Evolutionary conservation across 352 stramenopile species (phyloP), one percentile per base, ranked within the genome.

Genomic region (Phytophthora macrochlamydospora): DNA sequence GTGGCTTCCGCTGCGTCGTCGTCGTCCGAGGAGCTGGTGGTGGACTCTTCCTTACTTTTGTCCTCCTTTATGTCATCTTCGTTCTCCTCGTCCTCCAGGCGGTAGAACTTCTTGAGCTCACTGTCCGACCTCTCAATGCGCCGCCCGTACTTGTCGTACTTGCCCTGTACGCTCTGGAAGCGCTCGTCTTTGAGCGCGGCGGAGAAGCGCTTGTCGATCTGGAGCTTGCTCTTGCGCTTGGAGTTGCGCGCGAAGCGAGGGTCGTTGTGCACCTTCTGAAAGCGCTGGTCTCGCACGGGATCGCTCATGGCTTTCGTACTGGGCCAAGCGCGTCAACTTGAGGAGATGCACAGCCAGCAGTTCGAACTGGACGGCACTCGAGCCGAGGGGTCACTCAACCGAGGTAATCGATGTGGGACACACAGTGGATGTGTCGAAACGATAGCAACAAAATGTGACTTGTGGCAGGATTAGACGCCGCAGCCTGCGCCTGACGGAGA

Each of bases 71-170:
- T 59, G 6, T 73, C 67, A 6, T 74, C 65, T 5, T 81, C 53
- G 4, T 79, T 65, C 0, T 76, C 48, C 11, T 83, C 66, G 0
- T 79, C 71, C 2, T 85, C 82, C 29, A 95, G 56, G 11, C 67
- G 78, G 61, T 95, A 94, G 56, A 94, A 94, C 62, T 92, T 91
- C 52, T 90, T 87, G 38, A 93, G 52, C 30, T 94, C 81, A 49
- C 91, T 93, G 24, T 79, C 56, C 59, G 89, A 83, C 67, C 93
- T 89, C 54, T 92, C 71, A 7, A 94, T 85, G n/a, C 81, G 81
- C 24, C 88, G 83, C 50, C 88, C 88, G 54, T 95, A 94, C 69
- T 95, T 95, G 76, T 95, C 87, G 70, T 92, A 95, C 56, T 92
- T 94, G 37, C 85, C 87, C 56, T 93, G 83, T 2, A 87, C 81